Percentiles rank a stretch among this genome's conserved stretches.
Evolutionary conservation across 495 filamentous ascomycete genomes (phyloP).

Genomic region (Aspergillus coremiiformis): DNA sequence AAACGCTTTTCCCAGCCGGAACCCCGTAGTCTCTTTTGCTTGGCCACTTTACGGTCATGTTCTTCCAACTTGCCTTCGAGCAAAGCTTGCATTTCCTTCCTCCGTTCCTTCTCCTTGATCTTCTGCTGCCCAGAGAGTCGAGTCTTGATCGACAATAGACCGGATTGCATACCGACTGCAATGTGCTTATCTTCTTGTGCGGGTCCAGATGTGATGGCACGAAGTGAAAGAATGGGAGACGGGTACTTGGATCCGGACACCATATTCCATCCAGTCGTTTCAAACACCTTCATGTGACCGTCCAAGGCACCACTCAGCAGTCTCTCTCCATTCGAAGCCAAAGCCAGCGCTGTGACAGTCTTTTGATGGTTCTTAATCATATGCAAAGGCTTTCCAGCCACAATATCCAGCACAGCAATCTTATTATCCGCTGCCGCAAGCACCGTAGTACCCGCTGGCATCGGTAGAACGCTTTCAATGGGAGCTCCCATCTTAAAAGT

Average conservation of each 20-base stretch:
- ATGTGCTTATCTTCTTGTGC: constrained; percentile 77
- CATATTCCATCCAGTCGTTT: constrained; percentile 86
- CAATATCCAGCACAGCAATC: constrained; percentile 88
- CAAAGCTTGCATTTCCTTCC: constrained; percentile 79
- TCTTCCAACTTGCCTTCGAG: constrained; percentile 68
- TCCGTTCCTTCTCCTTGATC: constrained; percentile 64
- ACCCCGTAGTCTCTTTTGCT: constrained; percentile 58
- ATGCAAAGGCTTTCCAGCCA: constrained; percentile 79
- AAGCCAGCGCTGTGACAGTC: constrained; percentile 76
- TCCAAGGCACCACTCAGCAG: constrained; percentile 84
- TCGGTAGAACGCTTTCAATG: constrained; percentile 76
- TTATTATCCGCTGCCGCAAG: constrained; percentile 79
- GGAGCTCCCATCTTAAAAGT: constrained; percentile 87
- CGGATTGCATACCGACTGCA: constrained; percentile 88
- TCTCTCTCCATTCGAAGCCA: constrained; percentile 70
- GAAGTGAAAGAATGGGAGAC: constrained; percentile 75
- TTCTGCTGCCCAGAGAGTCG: constrained; percentile 78
- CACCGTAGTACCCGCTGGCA: constrained; percentile 78
- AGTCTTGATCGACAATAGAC: constrained; percentile 79
- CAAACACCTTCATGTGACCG: constrained; percentile 94
- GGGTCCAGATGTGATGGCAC: constrained; percentile 58
- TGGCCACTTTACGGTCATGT: constrained; percentile 56
- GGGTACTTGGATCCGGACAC: constrained; percentile 89
- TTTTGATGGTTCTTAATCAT: constrained; percentile 93
- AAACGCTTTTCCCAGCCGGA: constrained; percentile 60